These are phyloP conservation scores for Parathielavia hyrcaniae DNA, from an alignment of 495 filamentous ascomycete species.

Conservation along the genomic window DNA sequence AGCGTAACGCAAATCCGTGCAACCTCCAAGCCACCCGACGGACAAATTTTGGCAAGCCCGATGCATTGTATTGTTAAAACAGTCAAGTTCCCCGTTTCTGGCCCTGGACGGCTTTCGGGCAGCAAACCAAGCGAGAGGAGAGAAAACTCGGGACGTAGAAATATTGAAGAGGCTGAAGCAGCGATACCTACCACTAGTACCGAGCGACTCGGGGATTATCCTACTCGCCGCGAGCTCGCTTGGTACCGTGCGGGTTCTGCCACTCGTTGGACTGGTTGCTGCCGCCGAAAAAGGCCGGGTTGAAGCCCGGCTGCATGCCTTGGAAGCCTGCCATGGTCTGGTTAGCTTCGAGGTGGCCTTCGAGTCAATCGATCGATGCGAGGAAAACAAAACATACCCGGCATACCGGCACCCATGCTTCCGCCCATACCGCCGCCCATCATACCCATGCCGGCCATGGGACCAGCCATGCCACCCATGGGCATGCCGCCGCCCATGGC, in stretches of 20 bases:
- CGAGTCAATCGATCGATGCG: not conserved
- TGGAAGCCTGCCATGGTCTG: slow-evolving; percentile 52
- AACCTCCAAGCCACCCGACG: not conserved
- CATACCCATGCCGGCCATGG: slow-evolving; percentile 44
- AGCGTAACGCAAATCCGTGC: not conserved
- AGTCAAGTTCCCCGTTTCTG: no score
- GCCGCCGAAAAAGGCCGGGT: slow-evolving; percentile 70
- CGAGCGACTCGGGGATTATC: not conserved
- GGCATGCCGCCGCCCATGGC: slow-evolving; percentile 34
- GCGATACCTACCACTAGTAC: not conserved
- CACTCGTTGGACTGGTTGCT: slow-evolving; percentile 33
- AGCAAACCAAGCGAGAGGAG: not conserved
- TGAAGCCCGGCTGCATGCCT: slow-evolving; percentile 64
- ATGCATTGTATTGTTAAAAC: no score
- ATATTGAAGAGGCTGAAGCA: not conserved
- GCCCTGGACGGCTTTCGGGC: not conserved
- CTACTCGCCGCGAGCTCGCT: slow-evolving; percentile 57
- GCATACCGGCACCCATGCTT: slow-evolving; percentile 52
- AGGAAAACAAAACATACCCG: slow-evolving; percentile 37
- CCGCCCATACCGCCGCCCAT: slow-evolving; percentile 40
- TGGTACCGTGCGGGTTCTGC: slow-evolving; percentile 82
- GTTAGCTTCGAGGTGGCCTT: slow-evolving; percentile 1
- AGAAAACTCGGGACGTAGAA: no score
- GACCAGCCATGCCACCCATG: slow-evolving; percentile 34
- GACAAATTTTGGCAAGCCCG: not conserved